These are phyloP conservation scores for Oleoguttula mirabilis DNA, from an alignment of 495 filamentous ascomycete species.

Conservation along the genomic window DNA sequence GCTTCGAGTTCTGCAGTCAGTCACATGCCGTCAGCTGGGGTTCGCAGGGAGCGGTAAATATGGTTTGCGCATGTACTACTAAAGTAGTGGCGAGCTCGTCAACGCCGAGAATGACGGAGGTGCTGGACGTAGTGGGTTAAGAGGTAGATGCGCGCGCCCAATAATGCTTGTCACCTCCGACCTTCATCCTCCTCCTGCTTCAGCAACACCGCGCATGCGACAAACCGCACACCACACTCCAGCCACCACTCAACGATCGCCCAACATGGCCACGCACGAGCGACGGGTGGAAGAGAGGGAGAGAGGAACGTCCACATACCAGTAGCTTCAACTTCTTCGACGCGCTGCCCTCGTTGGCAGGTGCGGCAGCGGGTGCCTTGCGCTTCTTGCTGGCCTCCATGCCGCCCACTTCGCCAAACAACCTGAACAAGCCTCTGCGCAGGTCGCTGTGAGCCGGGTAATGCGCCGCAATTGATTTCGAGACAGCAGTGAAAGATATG, in stretches of 20 bases:
- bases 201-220: slow-evolving; percentile 9
- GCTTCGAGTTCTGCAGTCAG: slow-evolving; percentile 18
- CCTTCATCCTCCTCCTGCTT: slow-evolving; percentile 16
- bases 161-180: slow-evolving; percentile 9
- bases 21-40: no score
- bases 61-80: no score
- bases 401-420: no score
- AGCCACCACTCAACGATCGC: not conserved
- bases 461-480: no score
- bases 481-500: no score
- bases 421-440: no score
- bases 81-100: no score
- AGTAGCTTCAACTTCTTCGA: slow-evolving; percentile 49
- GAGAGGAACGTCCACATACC: slow-evolving; percentile 33
- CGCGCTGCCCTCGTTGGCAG: slow-evolving; percentile 43
- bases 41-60: no score
- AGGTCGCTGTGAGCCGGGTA: no score
- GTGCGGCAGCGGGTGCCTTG: slow-evolving; percentile 11
- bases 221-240: not conserved
- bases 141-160: slow-evolving; percentile 5
- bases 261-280: not conserved
- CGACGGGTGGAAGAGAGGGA: slow-evolving; percentile 2
- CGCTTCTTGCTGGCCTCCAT: slow-evolving; percentile 25
- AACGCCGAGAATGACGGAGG: slow-evolving; percentile 12
- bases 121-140: slow-evolving; percentile 5